phyloP scores from a whole-genome alignment of 306 rosid species.

The Corylus avellana region DNA sequence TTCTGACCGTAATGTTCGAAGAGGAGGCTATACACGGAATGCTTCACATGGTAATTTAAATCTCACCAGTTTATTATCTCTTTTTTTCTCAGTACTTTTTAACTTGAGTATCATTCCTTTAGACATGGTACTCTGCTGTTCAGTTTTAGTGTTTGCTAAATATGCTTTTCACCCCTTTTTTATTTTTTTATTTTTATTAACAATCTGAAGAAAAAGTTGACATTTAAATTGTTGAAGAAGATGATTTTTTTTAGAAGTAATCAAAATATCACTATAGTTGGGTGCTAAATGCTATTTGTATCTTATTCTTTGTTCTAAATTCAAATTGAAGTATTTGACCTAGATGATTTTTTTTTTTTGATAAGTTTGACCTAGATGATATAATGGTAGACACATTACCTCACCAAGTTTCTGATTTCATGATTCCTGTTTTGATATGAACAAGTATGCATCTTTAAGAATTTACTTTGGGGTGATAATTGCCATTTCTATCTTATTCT shows the following conservation, averaged over 20 bases:
- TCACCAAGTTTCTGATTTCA: not conserved
- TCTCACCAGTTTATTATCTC: not conserved
- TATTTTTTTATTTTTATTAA: not conserved
- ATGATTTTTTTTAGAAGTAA: not conserved
- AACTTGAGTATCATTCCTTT: not conserved
- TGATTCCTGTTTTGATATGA: not conserved
- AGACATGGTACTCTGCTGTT: not conserved
- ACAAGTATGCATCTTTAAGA: not conserved
- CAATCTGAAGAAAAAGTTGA: not conserved
- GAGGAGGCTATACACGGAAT: slow-evolving; percentile 62
- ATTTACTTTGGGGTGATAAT: not conserved
- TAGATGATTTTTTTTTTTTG: too few species aligned
- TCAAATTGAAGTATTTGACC: not conserved
- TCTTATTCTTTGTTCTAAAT: not conserved
- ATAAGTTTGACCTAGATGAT: not conserved
- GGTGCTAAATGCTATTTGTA: not conserved
- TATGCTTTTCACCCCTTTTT: not conserved
- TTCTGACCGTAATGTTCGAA: slow-evolving; percentile 62
- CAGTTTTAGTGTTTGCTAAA: not conserved
- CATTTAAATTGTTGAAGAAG: not conserved
- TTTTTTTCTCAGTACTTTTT: not conserved
- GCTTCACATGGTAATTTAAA: slow-evolving; percentile 55
- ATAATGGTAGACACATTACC: not conserved
- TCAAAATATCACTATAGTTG: too few species aligned
- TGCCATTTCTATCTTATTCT: not conserved